phyloP scores from a whole-genome alignment of 345 rosid species.

The Microthlaspi erraticum region DNA sequence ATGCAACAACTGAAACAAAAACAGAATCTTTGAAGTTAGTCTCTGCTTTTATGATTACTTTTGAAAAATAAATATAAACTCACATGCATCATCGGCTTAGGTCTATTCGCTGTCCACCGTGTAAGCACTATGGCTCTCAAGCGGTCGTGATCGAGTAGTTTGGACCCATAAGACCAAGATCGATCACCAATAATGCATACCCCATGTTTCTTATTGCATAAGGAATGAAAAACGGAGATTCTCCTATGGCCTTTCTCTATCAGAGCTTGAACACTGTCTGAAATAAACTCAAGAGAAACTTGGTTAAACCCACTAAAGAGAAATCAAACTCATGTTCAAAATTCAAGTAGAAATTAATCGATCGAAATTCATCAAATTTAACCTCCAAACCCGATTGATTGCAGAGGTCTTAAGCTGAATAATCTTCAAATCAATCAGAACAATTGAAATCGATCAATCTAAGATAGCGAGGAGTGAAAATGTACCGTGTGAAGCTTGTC shows the following conservation, averaged over 20 bases:
- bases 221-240: slow-evolving; percentile 93
- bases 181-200: slow-evolving; percentile 91
- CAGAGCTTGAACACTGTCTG: slow-evolving; percentile 81
- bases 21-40: no score
- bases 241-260: slow-evolving; percentile 89
- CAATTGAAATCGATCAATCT: slow-evolving; percentile 15
- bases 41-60: no score
- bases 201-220: slow-evolving; percentile 97
- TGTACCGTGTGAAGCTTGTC: slow-evolving; percentile 70
- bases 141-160: slow-evolving; percentile 98
- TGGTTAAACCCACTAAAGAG: background rate
- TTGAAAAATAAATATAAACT: no score
- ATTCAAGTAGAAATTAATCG: background rate
- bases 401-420: background rate
- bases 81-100: no score
- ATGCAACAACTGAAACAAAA: no score
- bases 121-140: no score
- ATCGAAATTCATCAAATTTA: background rate
- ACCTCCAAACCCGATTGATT: background rate
- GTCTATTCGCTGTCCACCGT: no score
- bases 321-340: background rate
- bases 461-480: background rate
- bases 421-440: slow-evolving; percentile 47
- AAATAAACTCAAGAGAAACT: slow-evolving; percentile 2
- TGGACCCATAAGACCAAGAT: slow-evolving; percentile 98